A percentile compares a stretch with the other conserved stretches of the same genome.
phyloP scores from a whole-genome alignment of 345 rosid genomes.

The Citrus maxima region DNA sequence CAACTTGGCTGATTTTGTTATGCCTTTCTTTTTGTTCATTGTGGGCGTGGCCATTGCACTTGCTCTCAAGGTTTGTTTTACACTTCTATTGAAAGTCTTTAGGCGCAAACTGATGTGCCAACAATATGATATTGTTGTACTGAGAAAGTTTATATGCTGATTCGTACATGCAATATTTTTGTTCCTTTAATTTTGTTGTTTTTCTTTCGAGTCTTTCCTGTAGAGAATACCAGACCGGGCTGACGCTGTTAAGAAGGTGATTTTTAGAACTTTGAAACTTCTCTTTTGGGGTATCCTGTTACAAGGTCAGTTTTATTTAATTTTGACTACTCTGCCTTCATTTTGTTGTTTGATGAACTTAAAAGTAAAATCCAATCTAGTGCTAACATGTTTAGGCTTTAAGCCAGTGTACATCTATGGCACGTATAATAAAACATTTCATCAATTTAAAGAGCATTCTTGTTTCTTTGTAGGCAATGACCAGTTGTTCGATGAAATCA shows the following conservation, averaged over 20 bases:
- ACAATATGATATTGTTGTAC: no score
- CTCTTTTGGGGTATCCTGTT: constrained; percentile 85
- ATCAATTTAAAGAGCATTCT: neutral
- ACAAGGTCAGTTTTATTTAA: constrained; percentile 51
- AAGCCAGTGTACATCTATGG: neutral
- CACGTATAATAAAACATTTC: neutral
- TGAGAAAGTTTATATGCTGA: no score
- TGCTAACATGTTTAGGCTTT: neutral
- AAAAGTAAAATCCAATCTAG: neutral
- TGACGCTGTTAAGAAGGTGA: constrained; percentile 54
- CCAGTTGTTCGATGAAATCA: neutral
- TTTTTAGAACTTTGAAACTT: constrained; percentile 69
- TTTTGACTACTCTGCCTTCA: neutral
- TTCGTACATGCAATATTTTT: no score
- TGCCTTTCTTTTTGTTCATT: constrained; percentile 91
- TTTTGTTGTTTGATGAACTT: neutral
- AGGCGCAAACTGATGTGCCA: neutral
- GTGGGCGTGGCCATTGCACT: constrained; percentile 92
- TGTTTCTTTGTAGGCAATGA: neutral
- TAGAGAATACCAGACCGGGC: constrained; percentile 46
- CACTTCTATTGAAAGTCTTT: neutral
- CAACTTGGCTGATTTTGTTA: constrained; percentile 89
- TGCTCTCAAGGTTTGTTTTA: constrained; percentile 58
- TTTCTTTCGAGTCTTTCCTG: constrained; percentile 5
- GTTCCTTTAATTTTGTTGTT: neutral